Conservation (phyloP, 805 yeast species). For the Spathaspora hagerdaliae region DNA sequence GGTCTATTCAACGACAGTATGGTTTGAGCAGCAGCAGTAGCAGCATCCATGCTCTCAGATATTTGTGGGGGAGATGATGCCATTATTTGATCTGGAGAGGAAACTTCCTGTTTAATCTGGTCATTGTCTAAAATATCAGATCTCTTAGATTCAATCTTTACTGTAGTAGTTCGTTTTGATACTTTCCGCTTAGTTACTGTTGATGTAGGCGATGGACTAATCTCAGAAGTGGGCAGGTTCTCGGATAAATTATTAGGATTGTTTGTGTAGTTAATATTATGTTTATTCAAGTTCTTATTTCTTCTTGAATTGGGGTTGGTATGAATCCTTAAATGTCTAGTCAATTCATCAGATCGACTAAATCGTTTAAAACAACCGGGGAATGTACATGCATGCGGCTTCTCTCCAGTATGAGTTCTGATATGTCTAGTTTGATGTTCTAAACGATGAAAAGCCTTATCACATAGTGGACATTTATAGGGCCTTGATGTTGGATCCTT, state of each 20-base stretch:
- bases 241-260: not conserved
- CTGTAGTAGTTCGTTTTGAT: not conserved
- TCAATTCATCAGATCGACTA: conserved; percentile 68
- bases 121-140: not conserved
- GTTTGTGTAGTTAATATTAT: conserved; percentile 2
- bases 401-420: conserved; percentile 78
- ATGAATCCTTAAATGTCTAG: conserved; percentile 70
- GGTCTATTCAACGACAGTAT: not conserved
- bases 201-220: not conserved
- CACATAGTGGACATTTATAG: conserved; percentile 70
- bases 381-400: conserved; percentile 72
- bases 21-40: not conserved
- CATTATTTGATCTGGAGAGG: not conserved
- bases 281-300: conserved; percentile 41
- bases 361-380: conserved; percentile 69
- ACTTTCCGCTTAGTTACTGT: not conserved
- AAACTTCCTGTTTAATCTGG: not conserved
- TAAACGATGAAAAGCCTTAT: conserved; percentile 68
- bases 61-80: not conserved
- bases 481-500: conserved; percentile 43
- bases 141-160: not conserved
- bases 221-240: not conserved
- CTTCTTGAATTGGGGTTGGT: conserved; percentile 65
- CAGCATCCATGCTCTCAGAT: not conserved
- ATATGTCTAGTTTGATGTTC: conserved; percentile 80